phyloP scores from a whole-genome alignment of 345 rosid genomes.

The Rubroshorea leprosula region DNA sequence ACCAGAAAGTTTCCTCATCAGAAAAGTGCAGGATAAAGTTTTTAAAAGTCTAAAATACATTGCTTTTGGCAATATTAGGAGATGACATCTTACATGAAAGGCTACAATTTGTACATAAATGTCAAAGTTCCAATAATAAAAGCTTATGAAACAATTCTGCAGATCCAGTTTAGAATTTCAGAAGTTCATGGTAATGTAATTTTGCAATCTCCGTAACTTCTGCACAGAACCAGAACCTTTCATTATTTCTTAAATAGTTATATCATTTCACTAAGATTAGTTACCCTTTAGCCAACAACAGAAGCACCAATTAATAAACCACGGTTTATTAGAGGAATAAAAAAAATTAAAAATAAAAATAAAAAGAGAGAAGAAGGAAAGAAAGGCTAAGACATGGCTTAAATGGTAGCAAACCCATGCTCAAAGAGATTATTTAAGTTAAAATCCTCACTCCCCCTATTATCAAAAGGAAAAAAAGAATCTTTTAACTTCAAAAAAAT shows the following conservation, averaged over 20 bases:
- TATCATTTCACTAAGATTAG: too few species aligned
- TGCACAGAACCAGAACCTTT: too few species aligned
- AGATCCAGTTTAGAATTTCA: not conserved
- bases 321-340: too few species aligned
- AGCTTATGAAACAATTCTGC: not conserved
- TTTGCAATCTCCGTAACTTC: too few species aligned
- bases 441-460: too few species aligned
- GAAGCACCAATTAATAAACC: not conserved
- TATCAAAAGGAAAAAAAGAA: not conserved
- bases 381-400: not conserved
- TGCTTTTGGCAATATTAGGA: not conserved
- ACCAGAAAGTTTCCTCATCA: not conserved
- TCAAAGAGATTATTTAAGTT: too few species aligned
- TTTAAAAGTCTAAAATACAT: too few species aligned
- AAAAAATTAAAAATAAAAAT: too few species aligned
- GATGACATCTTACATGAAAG: not conserved
- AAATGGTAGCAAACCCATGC: not conserved
- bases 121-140: not conserved
- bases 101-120: not conserved
- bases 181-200: too few species aligned
- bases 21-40: not conserved
- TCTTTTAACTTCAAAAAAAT: not conserved
- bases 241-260: not conserved
- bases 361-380: too few species aligned
- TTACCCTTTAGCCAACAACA: not conserved